phyloP scores from a whole-genome alignment of 495 filamentous ascomycete species.

The Aspergillus panamensis region DNA sequence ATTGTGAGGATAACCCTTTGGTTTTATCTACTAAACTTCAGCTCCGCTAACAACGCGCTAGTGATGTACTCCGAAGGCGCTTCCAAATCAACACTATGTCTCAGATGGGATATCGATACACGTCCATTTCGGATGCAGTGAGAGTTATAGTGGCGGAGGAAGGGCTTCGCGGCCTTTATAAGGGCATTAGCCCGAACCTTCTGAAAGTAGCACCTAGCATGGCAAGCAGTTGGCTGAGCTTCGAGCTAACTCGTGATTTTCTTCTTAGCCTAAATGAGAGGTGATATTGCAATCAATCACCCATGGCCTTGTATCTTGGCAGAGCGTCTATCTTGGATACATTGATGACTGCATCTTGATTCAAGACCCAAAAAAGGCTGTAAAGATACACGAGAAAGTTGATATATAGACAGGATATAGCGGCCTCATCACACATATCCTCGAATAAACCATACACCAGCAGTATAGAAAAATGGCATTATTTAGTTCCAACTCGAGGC shows the following conservation, averaged over 20 bases:
- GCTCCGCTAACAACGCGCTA: constrained; percentile 30
- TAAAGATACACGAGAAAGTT: background rate
- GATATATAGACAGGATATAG: background rate
- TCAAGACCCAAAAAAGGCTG: background rate
- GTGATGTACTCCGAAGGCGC: constrained; percentile 88
- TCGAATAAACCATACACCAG: background rate
- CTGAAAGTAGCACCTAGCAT: constrained; percentile 98
- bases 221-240: constrained; percentile 97
- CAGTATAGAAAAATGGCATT: too few species aligned
- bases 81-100: constrained; percentile 99
- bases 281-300: constrained; percentile 11
- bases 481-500: too few species aligned
- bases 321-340: too few species aligned
- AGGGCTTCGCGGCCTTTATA: constrained; percentile 75
- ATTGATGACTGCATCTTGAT: background rate
- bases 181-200: constrained; percentile 89
- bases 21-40: background rate
- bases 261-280: constrained; percentile 55
- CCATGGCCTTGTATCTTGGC: too few species aligned
- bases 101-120: constrained; percentile 97
- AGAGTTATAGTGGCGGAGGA: constrained; percentile 76
- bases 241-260: constrained; percentile 87
- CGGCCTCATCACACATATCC: background rate
- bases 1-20: constrained; percentile 60
- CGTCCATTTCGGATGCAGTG: constrained; percentile 78